phyloP scores from a whole-genome alignment of 148 eudicot species.

The Nyssa sinensis region DNA sequence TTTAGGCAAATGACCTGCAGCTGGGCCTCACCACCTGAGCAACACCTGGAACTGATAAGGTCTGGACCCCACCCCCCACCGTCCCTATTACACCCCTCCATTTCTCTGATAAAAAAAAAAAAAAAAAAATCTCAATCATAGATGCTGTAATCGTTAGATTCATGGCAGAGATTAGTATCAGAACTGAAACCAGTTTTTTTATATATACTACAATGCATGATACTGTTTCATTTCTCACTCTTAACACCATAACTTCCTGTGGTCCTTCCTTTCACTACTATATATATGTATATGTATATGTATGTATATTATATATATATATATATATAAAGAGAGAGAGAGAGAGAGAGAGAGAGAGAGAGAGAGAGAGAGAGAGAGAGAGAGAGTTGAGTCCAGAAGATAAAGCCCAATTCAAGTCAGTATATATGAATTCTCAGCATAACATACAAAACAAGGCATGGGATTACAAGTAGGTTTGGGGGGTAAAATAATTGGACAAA shows the following conservation, averaged over 20 bases:
- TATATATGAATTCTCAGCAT: not conserved
- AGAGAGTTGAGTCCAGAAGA: not conserved
- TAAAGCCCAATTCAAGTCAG: not conserved
- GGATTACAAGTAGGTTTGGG: not conserved
- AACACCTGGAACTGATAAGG: slow-evolving; percentile 71
- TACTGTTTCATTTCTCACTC: slow-evolving; percentile 10
- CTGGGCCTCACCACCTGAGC: slow-evolving; percentile 81
- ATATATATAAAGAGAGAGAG: not conserved
- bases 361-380: not conserved
- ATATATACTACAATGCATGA: not conserved
- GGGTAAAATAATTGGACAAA: no score
- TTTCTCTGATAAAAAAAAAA: slow-evolving; percentile 9
- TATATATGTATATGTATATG: not conserved
- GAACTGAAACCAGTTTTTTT: slow-evolving; percentile 10
- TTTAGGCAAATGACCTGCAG: slow-evolving; percentile 45
- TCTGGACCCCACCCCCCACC: slow-evolving; percentile 42
- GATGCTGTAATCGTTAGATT: slow-evolving; percentile 27
- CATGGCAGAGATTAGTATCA: slow-evolving; percentile 10
- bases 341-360: not conserved
- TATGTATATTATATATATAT: not conserved
- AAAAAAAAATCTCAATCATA: slow-evolving; percentile 4
- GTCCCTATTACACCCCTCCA: slow-evolving; percentile 19
- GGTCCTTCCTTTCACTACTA: not conserved
- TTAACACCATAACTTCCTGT: not conserved
- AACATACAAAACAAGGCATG: slow-evolving; percentile 9